phyloP scores from a whole-genome alignment of 164 flowering plant genomes.

The Vitis cinerea region DNA sequence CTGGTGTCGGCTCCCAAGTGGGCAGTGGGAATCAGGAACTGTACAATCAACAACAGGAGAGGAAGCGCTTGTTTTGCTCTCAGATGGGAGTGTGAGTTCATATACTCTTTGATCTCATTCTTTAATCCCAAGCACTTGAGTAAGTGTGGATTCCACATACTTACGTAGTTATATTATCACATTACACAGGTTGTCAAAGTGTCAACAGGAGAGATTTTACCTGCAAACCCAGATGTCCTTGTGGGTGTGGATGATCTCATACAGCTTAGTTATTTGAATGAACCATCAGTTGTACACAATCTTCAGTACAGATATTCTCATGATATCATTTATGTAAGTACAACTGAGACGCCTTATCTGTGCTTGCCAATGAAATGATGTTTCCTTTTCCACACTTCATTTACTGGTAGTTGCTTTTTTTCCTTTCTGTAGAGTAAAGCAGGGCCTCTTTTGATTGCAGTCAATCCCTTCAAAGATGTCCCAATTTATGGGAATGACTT shows the following conservation, averaged over 20 bases:
- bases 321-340: slow-evolving; percentile 72
- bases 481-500: slow-evolving; percentile 56
- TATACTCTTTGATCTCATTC: background rate
- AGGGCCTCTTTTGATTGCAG: slow-evolving; percentile 87
- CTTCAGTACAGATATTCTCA: slow-evolving; percentile 64
- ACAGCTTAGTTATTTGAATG: slow-evolving; percentile 92
- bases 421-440: slow-evolving; percentile 74
- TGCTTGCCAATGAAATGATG: background rate
- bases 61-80: slow-evolving; percentile 54
- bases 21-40: slow-evolving; percentile 70
- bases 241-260: slow-evolving; percentile 86
- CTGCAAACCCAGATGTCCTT: slow-evolving; percentile 87
- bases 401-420: slow-evolving; percentile 12
- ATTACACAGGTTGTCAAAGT: slow-evolving; percentile 56
- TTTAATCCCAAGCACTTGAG: background rate
- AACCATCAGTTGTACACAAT: slow-evolving; percentile 93
- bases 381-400: slow-evolving; percentile 1
- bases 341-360: background rate
- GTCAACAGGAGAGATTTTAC: slow-evolving; percentile 55
- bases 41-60: slow-evolving; percentile 72
- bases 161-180: slow-evolving; percentile 1
- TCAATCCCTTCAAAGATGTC: slow-evolving; percentile 86
- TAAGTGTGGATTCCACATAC: background rate
- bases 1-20: slow-evolving; percentile 70
- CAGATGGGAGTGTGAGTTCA: slow-evolving; percentile 68